A percentile compares a stretch with the other conserved stretches of the same genome.
phyloP scores from a whole-genome alignment of 768 basidiomycete genomes.

The Agrocybe praecox region DNA sequence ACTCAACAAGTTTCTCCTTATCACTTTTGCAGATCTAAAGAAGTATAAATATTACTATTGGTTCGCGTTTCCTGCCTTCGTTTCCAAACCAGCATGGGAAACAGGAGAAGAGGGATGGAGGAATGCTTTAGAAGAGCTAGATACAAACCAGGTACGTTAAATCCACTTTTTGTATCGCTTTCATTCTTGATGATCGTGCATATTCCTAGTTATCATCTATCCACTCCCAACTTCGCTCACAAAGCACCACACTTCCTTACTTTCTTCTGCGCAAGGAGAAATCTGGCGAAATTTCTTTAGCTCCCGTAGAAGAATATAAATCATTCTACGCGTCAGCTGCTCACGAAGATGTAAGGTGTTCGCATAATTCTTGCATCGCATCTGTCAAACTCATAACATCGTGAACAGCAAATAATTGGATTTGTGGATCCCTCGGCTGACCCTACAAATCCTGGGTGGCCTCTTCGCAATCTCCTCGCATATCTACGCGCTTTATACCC shows the following conservation, averaged over 20 bases:
- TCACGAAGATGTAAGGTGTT: conserved; percentile 32
- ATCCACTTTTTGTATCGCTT: neutral
- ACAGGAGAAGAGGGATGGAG: conserved; percentile 65
- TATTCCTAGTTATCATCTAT: conserved; percentile 51
- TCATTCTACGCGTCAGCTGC: conserved; percentile 54
- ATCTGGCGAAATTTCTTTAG: conserved; percentile 39
- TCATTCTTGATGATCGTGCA: neutral
- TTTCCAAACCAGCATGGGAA: conserved; percentile 90
- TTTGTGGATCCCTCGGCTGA: conserved; percentile 89
- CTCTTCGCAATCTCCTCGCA: conserved; percentile 87
- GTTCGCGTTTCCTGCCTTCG: conserved; percentile 96
- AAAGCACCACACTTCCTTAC: conserved; percentile 46
- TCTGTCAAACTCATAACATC: neutral
- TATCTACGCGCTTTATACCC: conserved; percentile 71
- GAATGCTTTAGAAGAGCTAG: conserved; percentile 46
- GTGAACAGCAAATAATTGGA: conserved; percentile 44
- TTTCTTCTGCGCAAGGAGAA: conserved; percentile 57
- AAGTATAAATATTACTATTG: conserved; percentile 98
- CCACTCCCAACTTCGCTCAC: conserved; percentile 46
- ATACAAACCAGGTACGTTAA: conserved; percentile 38
- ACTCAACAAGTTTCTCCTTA: conserved; percentile 81
- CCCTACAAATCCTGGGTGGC: conserved; percentile 82
- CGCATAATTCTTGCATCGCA: neutral
- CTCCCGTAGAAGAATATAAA: conserved; percentile 57
- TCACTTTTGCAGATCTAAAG: conserved; percentile 97